Percentiles rank a stretch among this genome's conserved stretches.
Evolutionary conservation across 805 yeast genomes (phyloP).

Genomic region (Teunomyces pallodes): DNA sequence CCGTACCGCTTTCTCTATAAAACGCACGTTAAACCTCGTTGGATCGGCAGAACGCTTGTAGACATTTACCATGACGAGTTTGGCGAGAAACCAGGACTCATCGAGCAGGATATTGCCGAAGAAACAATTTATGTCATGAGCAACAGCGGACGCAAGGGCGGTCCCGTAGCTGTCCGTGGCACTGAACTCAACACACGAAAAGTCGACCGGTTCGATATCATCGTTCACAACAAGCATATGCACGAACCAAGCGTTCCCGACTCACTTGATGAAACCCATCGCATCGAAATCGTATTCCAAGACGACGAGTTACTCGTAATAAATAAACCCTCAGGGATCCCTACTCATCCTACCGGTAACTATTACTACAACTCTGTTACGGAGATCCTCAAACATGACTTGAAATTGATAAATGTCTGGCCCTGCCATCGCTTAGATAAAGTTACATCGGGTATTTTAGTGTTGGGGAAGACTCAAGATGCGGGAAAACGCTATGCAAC

Average conservation of each 20-base stretch:
- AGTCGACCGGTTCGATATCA: conserved; percentile 15
- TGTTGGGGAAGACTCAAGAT: conserved; percentile 38
- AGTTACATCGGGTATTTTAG: conserved; percentile 49
- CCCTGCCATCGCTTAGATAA: conserved; percentile 51
- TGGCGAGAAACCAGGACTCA: conserved; percentile 25
- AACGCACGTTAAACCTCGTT: conserved; percentile 37
- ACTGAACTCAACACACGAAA: conserved; percentile 5
- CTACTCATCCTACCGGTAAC: conserved; percentile 52
- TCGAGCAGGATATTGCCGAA: conserved; percentile 23
- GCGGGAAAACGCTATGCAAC: conserved; percentile 31
- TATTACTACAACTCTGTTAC: conserved; percentile 43
- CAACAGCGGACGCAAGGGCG: conserved; percentile 19
- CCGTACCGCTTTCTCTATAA: conserved; percentile 33
- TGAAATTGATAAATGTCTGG: conserved; percentile 29
- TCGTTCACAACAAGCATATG: conserved; percentile 32
- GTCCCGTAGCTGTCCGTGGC: conserved; percentile 18
- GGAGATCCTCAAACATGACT: conserved; percentile 38
- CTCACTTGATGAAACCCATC: conserved; percentile 8
- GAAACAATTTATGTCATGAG: conserved; percentile 24
- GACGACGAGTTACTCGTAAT: conserved; percentile 41
- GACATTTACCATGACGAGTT: conserved; percentile 34
- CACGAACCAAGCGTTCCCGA: conserved; percentile 43
- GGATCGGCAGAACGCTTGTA: conserved; percentile 32
- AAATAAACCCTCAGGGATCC: conserved; percentile 52
- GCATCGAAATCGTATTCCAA: conserved; percentile 27